phyloP scores from a whole-genome alignment of 1,284 basidiomycete species.

The Athelia psychrophila region DNA sequence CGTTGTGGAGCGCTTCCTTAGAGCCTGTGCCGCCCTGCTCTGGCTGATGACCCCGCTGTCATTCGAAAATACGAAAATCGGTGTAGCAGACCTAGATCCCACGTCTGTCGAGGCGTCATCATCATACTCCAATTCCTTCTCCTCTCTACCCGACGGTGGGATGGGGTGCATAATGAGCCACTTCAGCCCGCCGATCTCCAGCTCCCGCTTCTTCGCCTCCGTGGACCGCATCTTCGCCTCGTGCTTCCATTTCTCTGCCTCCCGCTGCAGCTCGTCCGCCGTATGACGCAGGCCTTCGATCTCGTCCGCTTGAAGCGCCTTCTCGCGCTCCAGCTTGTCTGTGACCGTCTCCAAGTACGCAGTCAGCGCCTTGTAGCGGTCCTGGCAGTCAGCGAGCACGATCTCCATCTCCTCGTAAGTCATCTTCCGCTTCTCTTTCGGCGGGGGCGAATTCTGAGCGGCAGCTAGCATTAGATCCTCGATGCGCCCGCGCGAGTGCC shows the following conservation, averaged over 20 bases:
- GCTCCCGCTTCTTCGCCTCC: conserved; percentile 36
- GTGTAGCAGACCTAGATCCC: neutral
- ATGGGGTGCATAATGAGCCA: conserved; percentile 43
- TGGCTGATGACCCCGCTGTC: neutral
- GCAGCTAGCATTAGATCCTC: neutral
- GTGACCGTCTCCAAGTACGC: neutral
- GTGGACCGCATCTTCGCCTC: neutral
- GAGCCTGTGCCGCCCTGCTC: neutral
- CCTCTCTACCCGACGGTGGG: conserved; percentile 15
- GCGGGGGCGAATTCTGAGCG: neutral
- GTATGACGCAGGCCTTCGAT: too few species aligned
- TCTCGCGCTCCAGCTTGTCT: neutral
- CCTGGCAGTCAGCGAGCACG: neutral
- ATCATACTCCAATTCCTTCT: conserved; percentile 26
- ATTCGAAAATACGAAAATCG: neutral
- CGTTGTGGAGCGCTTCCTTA: neutral
- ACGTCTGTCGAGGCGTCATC: conserved; percentile 4
- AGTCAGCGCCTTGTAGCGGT: neutral
- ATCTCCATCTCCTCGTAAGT: neutral
- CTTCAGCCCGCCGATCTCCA: conserved; percentile 46
- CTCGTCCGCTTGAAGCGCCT: neutral
- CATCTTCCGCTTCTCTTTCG: neutral
- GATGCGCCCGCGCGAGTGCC: neutral
- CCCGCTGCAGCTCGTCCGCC: neutral
- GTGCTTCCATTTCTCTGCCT: neutral